phyloP scores from a whole-genome alignment of 1,139 yeast species.

The Yamadazyma blattariae region DNA sequence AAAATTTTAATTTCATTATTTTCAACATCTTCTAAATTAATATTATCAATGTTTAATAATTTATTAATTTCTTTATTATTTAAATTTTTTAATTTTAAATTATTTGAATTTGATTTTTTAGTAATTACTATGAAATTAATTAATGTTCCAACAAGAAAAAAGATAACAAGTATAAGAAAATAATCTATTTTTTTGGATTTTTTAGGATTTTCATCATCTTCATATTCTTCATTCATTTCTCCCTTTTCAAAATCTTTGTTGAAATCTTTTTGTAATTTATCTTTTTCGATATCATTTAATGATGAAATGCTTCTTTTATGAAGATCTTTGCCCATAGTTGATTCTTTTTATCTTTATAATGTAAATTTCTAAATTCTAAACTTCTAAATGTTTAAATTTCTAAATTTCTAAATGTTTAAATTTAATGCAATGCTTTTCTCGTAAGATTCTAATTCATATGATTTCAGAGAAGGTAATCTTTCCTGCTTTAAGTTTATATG shows the following conservation, averaged over 20 bases:
- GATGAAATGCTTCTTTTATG: constrained; percentile 14
- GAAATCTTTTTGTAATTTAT: constrained; percentile 1
- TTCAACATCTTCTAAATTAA: constrained; percentile 9
- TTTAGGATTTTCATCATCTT: background rate
- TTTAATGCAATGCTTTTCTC: too few relatives aligned
- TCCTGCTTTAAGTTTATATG: too few relatives aligned
- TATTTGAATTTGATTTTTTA: too few relatives aligned
- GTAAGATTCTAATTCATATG: too few relatives aligned
- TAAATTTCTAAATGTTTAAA: too few relatives aligned
- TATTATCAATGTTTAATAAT: constrained; percentile 13
- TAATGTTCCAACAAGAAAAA: constrained; percentile 11
- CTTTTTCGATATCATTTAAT: background rate
- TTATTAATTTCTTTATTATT: constrained; percentile 5
- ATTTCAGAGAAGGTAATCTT: too few relatives aligned
- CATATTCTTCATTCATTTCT: constrained; percentile 1
- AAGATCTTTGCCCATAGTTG: constrained; percentile 1
- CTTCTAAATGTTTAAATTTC: too few relatives aligned
- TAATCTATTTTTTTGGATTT: constrained; percentile 6
- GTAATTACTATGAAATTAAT: constrained; percentile 9
- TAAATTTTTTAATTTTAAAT: background rate
- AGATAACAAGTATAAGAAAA: constrained; percentile 7
- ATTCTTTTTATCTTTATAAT: too few relatives aligned
- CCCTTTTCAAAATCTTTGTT: background rate
- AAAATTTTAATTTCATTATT: constrained; percentile 14
- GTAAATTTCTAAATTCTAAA: too few relatives aligned